These are phyloP conservation scores for Coemansia sp. DNA, from an alignment of 192 early-diverging fungal genomes.

Conservation along the genomic window DNA sequence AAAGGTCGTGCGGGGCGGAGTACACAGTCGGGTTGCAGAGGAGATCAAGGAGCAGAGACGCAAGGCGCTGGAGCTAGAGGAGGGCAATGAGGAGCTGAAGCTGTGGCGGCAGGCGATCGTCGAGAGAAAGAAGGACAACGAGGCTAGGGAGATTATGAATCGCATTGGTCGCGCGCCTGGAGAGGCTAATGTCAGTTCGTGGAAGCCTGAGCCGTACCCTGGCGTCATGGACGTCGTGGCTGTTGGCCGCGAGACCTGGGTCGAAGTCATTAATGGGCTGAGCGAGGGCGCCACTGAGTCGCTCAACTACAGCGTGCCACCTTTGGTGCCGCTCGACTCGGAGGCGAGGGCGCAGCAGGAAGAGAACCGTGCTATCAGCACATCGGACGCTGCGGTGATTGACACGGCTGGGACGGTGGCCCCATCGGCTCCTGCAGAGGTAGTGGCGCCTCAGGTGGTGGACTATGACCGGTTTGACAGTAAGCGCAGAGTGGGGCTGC, in stretches of 20 bases:
- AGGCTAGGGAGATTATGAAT: constrained; percentile 31
- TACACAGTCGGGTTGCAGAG: constrained; percentile 39
- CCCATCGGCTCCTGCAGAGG: background rate
- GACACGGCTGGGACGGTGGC: constrained; percentile 24
- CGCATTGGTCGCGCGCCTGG: constrained; percentile 25
- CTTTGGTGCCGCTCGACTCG: constrained; percentile 32
- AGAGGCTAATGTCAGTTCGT: constrained; percentile 21
- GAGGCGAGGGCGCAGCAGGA: constrained; percentile 25
- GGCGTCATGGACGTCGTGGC: constrained; percentile 53
- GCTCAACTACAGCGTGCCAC: constrained; percentile 36
- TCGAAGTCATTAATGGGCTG: constrained; percentile 51
- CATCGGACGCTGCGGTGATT: constrained; percentile 19
- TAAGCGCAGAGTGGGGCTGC: constrained; percentile 22
- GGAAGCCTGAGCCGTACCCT: constrained; percentile 51
- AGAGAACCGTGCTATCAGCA: constrained; percentile 21
- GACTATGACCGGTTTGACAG: constrained; percentile 51
- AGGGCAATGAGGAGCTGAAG: constrained; percentile 40
- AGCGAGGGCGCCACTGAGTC: constrained; percentile 51
- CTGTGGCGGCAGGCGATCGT: constrained; percentile 49
- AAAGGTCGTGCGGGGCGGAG: constrained; percentile 42
- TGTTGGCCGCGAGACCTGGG: constrained; percentile 53
- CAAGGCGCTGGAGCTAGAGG: constrained; percentile 33
- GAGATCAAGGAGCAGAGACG: constrained; percentile 54
- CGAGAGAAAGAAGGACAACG: constrained; percentile 42
- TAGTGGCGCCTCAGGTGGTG: constrained; percentile 17